Evolutionary conservation across 177 flowering plant species (phyloP).

Genomic region (Vitis hybrid): DNA sequence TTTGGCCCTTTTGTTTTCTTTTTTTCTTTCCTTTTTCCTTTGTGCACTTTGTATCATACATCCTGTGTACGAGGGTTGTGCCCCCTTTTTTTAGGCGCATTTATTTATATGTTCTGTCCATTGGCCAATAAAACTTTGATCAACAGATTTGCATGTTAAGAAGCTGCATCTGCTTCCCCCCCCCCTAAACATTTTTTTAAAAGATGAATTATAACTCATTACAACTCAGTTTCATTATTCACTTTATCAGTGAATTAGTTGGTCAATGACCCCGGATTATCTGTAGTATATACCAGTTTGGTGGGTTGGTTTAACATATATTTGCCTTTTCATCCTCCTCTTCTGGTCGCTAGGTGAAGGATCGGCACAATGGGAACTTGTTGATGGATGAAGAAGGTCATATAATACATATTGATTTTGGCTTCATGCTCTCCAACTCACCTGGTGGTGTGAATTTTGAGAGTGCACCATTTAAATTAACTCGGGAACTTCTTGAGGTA

Average conservation of each 20-base stretch:
- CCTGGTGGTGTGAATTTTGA: conserved; percentile 99
- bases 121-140: too few relatives aligned
- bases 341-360: conserved; percentile 66
- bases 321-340: background rate
- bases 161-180: background rate
- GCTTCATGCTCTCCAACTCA: conserved; percentile 99
- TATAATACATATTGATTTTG: conserved; percentile 98
- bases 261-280: too few relatives aligned
- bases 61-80: too few relatives aligned
- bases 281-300: background rate
- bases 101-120: too few relatives aligned
- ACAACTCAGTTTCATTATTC: background rate
- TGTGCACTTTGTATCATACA: too few relatives aligned
- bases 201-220: too few relatives aligned
- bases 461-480: conserved; percentile 98
- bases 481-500: conserved; percentile 99
- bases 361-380: conserved; percentile 97
- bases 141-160: too few relatives aligned
- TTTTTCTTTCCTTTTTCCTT: too few relatives aligned
- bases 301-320: too few relatives aligned
- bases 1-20: too few relatives aligned
- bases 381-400: conserved; percentile 99
- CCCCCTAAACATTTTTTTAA: background rate
- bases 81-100: too few relatives aligned
- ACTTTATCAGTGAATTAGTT: background rate